Evolutionary conservation across 305 asterid species (phyloP).

Genomic region (Solanum hybrid): DNA sequence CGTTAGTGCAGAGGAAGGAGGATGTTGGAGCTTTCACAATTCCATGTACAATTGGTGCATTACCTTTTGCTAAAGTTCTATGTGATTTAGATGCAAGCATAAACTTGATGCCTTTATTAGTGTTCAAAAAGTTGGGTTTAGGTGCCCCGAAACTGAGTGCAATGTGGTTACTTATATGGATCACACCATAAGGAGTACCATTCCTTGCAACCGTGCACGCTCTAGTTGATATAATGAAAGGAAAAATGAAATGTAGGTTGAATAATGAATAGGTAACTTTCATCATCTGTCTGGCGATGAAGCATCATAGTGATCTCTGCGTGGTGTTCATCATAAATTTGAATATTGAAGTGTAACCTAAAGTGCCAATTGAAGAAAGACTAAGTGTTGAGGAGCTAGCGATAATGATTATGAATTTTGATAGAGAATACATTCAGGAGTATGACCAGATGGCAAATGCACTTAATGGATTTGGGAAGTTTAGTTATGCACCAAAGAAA

Average conservation of each 20-base stretch:
- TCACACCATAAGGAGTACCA: not conserved
- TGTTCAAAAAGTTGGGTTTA: not conserved
- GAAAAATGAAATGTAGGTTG: too few species aligned
- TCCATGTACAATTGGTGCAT: not conserved
- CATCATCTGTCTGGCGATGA: too few species aligned
- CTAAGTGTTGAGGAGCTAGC: not conserved
- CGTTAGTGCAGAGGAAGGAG: not conserved
- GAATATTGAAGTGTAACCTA: not conserved
- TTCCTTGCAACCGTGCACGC: too few species aligned
- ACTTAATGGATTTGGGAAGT: not conserved
- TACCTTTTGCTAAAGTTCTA: not conserved
- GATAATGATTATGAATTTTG: not conserved
- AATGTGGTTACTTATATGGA: not conserved
- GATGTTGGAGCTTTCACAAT: not conserved
- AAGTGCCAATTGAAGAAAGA: not conserved
- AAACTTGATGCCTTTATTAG: not conserved
- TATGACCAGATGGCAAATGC: not conserved
- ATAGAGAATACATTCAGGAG: not conserved
- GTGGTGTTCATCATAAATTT: not conserved
- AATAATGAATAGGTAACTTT: too few species aligned
- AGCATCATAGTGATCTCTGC: not conserved
- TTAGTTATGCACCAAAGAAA: not conserved
- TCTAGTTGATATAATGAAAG: too few species aligned
- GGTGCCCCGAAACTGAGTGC: not conserved
- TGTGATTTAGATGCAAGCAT: not conserved